A percentile compares a stretch with the other conserved stretches of the same genome.
phyloP scores from a whole-genome alignment of 805 yeast genomes.

The Wilhelminamyces savonicus region DNA sequence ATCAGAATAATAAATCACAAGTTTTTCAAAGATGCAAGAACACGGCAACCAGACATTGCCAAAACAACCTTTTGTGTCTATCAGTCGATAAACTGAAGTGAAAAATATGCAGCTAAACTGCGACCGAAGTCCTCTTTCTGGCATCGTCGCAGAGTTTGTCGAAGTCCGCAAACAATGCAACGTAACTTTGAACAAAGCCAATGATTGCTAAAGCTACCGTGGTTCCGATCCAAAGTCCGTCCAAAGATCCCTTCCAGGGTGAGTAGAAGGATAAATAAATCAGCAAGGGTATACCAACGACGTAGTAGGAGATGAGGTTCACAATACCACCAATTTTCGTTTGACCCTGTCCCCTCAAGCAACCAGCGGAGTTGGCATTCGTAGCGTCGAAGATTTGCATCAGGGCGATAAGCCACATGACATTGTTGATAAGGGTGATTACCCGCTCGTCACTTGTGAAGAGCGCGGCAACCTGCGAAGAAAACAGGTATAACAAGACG shows the following conservation, averaged over 20 bases:
- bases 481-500: slow-evolving; percentile 23
- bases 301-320: slow-evolving; percentile 51
- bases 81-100: no score
- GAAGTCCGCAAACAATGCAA: slow-evolving; percentile 42
- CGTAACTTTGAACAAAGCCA: slow-evolving; percentile 13
- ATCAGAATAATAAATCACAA: no score
- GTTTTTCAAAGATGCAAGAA: no score
- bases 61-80: no score
- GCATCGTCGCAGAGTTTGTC: slow-evolving; percentile 33
- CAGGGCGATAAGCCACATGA: slow-evolving; percentile 58
- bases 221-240: slow-evolving; percentile 57
- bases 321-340: slow-evolving; percentile 58
- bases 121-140: slow-evolving; percentile 26
- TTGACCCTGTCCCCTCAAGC: slow-evolving; percentile 74
- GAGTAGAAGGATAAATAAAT: slow-evolving; percentile 47
- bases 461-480: slow-evolving; percentile 28
- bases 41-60: no score
- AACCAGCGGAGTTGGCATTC: slow-evolving; percentile 69
- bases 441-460: slow-evolving; percentile 61
- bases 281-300: slow-evolving; percentile 59
- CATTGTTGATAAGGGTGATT: slow-evolving; percentile 39
- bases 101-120: no score
- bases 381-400: slow-evolving; percentile 68
- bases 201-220: slow-evolving; percentile 19
- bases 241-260: slow-evolving; percentile 39